These are phyloP conservation scores for Cadophora malorum DNA, from an alignment of 2,329 filamentous ascomycete genomes.

Conservation along the genomic window DNA sequence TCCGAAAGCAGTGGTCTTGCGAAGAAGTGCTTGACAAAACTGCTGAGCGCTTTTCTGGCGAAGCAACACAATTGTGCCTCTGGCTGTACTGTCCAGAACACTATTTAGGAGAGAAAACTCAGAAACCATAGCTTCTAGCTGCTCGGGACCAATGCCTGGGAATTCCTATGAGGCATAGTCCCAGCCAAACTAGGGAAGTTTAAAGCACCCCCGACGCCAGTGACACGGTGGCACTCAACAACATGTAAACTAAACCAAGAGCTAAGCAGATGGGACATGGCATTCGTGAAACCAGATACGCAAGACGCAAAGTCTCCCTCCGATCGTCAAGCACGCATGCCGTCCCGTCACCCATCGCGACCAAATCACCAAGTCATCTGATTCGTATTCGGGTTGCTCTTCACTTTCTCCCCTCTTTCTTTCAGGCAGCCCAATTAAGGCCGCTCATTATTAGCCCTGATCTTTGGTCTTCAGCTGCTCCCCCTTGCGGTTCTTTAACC, in stretches of 20 bases:
- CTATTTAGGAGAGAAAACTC: no score
- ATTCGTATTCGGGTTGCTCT: slow-evolving; percentile 18
- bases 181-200: neutral
- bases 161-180: neutral
- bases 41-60: no score
- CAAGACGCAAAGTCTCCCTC: neutral
- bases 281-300: slow-evolving; percentile 10
- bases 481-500: neutral
- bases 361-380: slow-evolving; percentile 17
- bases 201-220: slow-evolving; percentile 9
- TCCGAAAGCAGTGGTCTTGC: no score
- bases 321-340: neutral
- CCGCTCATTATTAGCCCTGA: no score
- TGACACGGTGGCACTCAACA: slow-evolving; percentile 5
- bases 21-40: no score
- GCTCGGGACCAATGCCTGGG: neutral
- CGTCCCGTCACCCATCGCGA: slow-evolving; percentile 21
- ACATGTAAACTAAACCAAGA: neutral
- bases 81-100: no score
- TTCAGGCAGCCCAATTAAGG: neutral
- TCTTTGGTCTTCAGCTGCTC: neutral
- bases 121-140: neutral
- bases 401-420: no score
- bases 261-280: neutral
- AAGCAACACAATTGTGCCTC: no score